Evolutionary conservation across 2,329 filamentous ascomycete species (phyloP), one percentile per base, ranked within the genome.

Genomic region (Xylariaceae sp.): DNA sequence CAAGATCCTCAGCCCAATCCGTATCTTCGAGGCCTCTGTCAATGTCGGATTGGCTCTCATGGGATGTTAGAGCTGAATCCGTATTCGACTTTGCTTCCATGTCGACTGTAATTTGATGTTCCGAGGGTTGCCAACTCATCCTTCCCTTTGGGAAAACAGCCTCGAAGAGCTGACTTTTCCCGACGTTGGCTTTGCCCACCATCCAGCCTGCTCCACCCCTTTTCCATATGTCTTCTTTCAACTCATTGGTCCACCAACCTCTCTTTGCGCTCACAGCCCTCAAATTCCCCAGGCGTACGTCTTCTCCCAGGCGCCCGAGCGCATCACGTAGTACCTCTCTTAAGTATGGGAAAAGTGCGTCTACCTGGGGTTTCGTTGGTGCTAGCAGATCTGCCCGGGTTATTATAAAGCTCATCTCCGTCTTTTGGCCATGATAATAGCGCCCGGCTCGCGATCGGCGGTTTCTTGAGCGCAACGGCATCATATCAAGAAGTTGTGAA

Each of bases 141-240:
- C 77, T 78, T 30, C 84, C 85, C 76, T 88, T 92, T 3, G 95
- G 92, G 65, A 91, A 96, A 6, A 96, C 84, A 3, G 85, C 81
- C 63, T 94, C 86, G 57, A 97, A 95, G 2, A 99, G 80, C 66
- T 87, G 87, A 64, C 92, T 97, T 73, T 99, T 99, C 29, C 94
- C 95, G 2, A 97, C 95, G 67, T 99, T 99, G 59, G 91, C 90
- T 71, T 96, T 97, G n/a, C 94, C 94, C 2, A 99, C 88, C 77
- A 99, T 86, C 92, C 94, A 99, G 12, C 88, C 86, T 12, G 86
- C 94, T 3, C 92, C 92, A 3, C 90, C 91, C 47, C 89, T 82
- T 43, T 84, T 74, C 80, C 85, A 91, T 46, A 99, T 91, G 47
- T 91, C 86, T 62, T 96, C 86, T 70, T 89, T 96, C 53, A 99